Percentiles rank a stretch among this genome's conserved stretches.
Conservation (phyloP, 129 eudicot species). For the Artemisia argyi region DNA sequence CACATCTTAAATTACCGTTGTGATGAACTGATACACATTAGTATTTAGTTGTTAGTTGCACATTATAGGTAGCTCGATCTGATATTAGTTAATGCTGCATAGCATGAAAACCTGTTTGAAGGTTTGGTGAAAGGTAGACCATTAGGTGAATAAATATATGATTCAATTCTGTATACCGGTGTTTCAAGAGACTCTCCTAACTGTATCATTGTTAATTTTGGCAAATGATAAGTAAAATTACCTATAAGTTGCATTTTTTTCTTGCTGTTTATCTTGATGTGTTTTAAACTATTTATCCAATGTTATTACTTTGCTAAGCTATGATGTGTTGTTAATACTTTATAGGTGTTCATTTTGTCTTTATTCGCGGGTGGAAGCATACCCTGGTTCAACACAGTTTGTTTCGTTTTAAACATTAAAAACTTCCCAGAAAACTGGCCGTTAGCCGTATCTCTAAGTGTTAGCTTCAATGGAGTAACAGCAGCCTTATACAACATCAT, state of each 20-base stretch:
- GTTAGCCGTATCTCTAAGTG: constrained; percentile 60
- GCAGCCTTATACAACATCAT: constrained; percentile 67
- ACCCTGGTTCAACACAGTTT: constrained; percentile 80
- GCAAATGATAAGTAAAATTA: too few species aligned
- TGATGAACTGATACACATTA: too few species aligned
- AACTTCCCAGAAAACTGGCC: constrained; percentile 56
- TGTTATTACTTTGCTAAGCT: constrained; percentile 3
- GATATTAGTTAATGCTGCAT: too few species aligned
- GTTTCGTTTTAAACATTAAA: constrained; percentile 58
- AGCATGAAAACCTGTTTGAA: too few species aligned
- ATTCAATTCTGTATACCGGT: too few species aligned
- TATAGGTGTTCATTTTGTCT: constrained; percentile 53
- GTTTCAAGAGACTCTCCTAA: too few species aligned
- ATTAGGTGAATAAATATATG: too few species aligned
- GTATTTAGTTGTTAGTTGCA: too few species aligned
- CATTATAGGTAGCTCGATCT: too few species aligned
- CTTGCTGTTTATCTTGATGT: background rate
- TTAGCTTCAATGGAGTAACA: constrained; percentile 75
- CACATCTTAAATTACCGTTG: too few species aligned
- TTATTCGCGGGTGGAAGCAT: constrained; percentile 70
- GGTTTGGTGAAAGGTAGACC: too few species aligned
- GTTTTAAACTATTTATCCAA: background rate
- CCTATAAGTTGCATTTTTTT: background rate
- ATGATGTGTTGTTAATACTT: background rate
- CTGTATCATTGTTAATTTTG: too few species aligned